Conservation (phyloP, 441 rosid genomes). For the Eruca vesicaria region DNA sequence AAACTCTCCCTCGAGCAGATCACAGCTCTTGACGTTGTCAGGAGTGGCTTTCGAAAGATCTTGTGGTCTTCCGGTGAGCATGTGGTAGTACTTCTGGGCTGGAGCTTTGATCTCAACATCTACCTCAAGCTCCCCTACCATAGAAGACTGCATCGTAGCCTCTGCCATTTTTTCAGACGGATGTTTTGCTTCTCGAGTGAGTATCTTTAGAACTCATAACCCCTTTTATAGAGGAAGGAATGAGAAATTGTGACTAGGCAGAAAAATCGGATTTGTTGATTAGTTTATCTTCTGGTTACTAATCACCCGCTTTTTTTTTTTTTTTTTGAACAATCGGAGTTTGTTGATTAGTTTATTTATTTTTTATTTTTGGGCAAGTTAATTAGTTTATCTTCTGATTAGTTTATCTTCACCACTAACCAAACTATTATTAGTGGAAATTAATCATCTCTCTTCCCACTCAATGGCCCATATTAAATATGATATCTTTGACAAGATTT, state of each 20-base stretch:
- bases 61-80: slow-evolving; percentile 1
- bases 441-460: too few species aligned
- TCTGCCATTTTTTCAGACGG: neutral
- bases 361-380: too few species aligned
- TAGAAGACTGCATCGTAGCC: slow-evolving; percentile 8
- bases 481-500: too few species aligned
- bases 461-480: too few species aligned
- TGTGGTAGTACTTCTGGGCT: too few species aligned
- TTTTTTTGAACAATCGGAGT: too few species aligned
- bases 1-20: slow-evolving; percentile 22
- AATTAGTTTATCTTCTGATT: too few species aligned
- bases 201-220: neutral
- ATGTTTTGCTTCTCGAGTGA: neutral
- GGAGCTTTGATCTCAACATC: too few species aligned
- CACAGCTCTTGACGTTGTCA: slow-evolving; percentile 9
- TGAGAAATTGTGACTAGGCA: neutral
- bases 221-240: neutral
- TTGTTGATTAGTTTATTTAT: too few species aligned
- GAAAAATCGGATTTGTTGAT: neutral
- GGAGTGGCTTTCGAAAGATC: slow-evolving; percentile 24
- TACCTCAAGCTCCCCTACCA: slow-evolving; percentile 30
- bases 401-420: too few species aligned
- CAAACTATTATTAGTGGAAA: too few species aligned
- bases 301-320: too few species aligned
- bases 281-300: neutral